Conservation (phyloP, 345 rosid genomes). For the Salix caprea region DNA sequence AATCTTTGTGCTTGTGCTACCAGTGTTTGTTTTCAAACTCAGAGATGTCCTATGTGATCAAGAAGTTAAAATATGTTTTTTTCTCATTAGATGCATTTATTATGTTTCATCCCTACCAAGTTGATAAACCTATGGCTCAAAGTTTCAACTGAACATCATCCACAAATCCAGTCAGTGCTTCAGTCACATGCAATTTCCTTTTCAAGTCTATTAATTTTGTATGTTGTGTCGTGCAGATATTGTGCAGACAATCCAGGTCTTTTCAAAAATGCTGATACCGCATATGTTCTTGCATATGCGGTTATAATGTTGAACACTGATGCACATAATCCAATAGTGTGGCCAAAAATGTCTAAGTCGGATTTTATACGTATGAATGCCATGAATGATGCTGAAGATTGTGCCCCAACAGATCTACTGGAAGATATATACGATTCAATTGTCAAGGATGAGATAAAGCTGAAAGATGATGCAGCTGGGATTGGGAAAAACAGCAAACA, state of each 20-base stretch:
- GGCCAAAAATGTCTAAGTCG: slow-evolving; percentile 95
- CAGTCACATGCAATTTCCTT: neutral
- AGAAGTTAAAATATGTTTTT: too few species aligned
- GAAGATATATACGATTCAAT: slow-evolving; percentile 94
- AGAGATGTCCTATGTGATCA: too few species aligned
- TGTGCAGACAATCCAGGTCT: slow-evolving; percentile 94
- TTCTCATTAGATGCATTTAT: neutral
- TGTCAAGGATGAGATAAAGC: slow-evolving; percentile 88
- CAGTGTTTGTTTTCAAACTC: too few species aligned
- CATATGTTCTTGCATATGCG: slow-evolving; percentile 98
- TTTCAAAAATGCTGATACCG: slow-evolving; percentile 95
- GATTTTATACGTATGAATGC: slow-evolving; percentile 89
- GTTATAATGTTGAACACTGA: slow-evolving; percentile 97
- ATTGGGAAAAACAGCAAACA: slow-evolving; percentile 55
- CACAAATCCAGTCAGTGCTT: neutral
- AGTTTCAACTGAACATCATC: neutral
- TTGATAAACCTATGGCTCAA: neutral
- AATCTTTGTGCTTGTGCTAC: too few species aligned
- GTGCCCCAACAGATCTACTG: slow-evolving; percentile 77
- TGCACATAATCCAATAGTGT: slow-evolving; percentile 93
- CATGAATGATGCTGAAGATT: slow-evolving; percentile 65
- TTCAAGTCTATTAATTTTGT: neutral
- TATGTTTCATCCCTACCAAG: neutral
- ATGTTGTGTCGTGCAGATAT: slow-evolving; percentile 53
- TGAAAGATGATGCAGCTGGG: slow-evolving; percentile 69